Evolutionary conservation across 176 grass and related monocot species (phyloP).

Genomic region (Poa pratensis): DNA sequence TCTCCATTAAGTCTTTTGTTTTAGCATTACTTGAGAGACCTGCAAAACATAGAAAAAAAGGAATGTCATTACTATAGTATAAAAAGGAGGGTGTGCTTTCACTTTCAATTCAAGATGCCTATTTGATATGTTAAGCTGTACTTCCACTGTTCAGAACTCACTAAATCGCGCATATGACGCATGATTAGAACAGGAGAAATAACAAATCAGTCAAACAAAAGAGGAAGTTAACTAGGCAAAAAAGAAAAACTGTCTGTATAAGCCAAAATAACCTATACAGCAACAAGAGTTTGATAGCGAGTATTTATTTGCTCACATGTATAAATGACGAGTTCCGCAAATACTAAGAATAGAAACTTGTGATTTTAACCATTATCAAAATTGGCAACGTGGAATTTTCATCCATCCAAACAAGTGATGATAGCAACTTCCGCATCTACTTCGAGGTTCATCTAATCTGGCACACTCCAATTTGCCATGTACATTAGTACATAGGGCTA

Average conservation of each 20-base stretch:
- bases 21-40: constrained; percentile 71
- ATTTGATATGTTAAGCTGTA: constrained; percentile 2
- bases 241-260: not conserved
- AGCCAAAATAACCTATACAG: not conserved
- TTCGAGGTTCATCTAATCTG: not conserved
- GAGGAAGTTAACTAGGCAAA: constrained; percentile 7
- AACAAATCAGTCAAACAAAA: not conserved
- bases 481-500: not conserved
- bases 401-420: not conserved
- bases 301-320: constrained; percentile 6
- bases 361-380: not conserved
- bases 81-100: constrained; percentile 7
- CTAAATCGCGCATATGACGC: not conserved
- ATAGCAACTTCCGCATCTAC: not conserved
- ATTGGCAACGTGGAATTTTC: not conserved
- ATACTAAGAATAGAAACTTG: not conserved
- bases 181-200: constrained; percentile 21
- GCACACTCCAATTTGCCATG: not conserved
- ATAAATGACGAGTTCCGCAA: not conserved
- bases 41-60: constrained; percentile 46
- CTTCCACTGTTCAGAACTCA: not conserved
- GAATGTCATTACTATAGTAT: constrained; percentile 17
- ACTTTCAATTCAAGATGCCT: constrained; percentile 26
- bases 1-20: constrained; percentile 77
- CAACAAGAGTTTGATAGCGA: not conserved